These are phyloP conservation scores for Saururus chinensis DNA, from an alignment of 164 flowering plant species.

Conservation along the genomic window DNA sequence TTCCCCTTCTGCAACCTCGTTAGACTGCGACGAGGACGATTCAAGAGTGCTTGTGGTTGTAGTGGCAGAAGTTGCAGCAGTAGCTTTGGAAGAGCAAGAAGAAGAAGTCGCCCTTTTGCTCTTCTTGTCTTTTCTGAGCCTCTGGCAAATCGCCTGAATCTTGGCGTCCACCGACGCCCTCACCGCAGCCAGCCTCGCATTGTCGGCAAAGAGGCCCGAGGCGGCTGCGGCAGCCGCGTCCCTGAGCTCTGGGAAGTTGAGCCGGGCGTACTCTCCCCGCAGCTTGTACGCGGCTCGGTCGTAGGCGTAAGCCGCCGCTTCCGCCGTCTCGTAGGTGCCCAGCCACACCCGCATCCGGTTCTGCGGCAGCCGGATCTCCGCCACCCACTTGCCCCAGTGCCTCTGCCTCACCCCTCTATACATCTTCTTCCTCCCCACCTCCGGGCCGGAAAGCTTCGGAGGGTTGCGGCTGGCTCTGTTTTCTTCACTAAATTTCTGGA, in stretches of 20 bases:
- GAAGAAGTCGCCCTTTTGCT: neutral
- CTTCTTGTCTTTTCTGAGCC: conserved; percentile 41
- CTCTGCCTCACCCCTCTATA: conserved; percentile 98
- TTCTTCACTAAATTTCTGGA: conserved; percentile 37
- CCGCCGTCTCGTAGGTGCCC: conserved; percentile 82
- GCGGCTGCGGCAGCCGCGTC: conserved; percentile 14
- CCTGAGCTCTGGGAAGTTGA: conserved; percentile 67
- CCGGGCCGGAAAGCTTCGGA: conserved; percentile 1
- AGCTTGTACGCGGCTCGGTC: conserved; percentile 89
- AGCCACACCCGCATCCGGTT: conserved; percentile 87
- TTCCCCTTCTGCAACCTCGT: conserved; percentile 26
- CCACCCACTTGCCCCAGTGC: conserved; percentile 99
- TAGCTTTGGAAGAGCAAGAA: neutral
- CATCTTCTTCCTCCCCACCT: conserved; percentile 38
- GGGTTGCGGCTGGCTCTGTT: conserved; percentile 8
- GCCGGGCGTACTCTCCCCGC: conserved; percentile 75
- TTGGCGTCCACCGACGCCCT: conserved; percentile 72
- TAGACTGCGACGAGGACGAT: neutral
- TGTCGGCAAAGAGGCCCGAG: conserved; percentile 32
- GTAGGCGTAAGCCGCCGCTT: conserved; percentile 90
- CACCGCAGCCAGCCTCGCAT: conserved; percentile 31
- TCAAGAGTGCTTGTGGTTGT: neutral
- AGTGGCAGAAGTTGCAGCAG: neutral
- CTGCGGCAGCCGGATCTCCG: conserved; percentile 90
- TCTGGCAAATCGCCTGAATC: conserved; percentile 69